Evolutionary conservation across 1,284 basidiomycete genomes (phyloP), one percentile per base, ranked within the genome.

Genomic region (Mycena citricolor): DNA sequence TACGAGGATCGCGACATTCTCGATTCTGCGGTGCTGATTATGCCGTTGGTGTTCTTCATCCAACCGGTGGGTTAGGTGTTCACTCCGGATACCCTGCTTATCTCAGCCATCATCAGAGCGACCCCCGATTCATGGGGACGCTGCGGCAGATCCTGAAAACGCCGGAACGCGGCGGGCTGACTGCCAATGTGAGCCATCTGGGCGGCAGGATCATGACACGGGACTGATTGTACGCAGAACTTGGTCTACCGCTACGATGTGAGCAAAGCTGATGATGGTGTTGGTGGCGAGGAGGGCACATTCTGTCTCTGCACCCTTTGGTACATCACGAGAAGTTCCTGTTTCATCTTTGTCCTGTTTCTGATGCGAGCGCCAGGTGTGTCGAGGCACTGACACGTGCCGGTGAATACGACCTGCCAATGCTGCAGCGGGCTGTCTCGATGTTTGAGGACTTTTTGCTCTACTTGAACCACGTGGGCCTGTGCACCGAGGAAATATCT

Each of bases 201-300:
- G n/a, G n/a, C n/a, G n/a, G n/a, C n/a, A n/a, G n/a, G n/a, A n/a
- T n/a, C n/a, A n/a, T n/a, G n/a, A n/a, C 20, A 21, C 19, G 30
- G 30, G 21, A 42, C 13, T 39, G 14, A 19, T 13, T 26, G 7
- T 10, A 7, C 8, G 31, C 48, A 84, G 81, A 79, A 78, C 49
- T 68, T 87, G 8, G 86, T 90, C 5, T 90, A 82, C 57, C 79
- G 88, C 2, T 92, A 91, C 59, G 90, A 95, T 59, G 83, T 88
- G 10, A 67, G 62, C 22, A 86, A 87, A 61, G 79, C 88, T 0
- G 83, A 90, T 47, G 94, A 95, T 59, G 94, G 93, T 6, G 90
- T 95, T 14, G 93, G 93, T 5, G 93, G 94, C 1, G 90, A 93
- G 54, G 93, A 94, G 65, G 93, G 92, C 7, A 89, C 85, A 0